Conservation (phyloP, 2,329 filamentous ascomycete species). For the Pseudogymnoascus sp. region DNA sequence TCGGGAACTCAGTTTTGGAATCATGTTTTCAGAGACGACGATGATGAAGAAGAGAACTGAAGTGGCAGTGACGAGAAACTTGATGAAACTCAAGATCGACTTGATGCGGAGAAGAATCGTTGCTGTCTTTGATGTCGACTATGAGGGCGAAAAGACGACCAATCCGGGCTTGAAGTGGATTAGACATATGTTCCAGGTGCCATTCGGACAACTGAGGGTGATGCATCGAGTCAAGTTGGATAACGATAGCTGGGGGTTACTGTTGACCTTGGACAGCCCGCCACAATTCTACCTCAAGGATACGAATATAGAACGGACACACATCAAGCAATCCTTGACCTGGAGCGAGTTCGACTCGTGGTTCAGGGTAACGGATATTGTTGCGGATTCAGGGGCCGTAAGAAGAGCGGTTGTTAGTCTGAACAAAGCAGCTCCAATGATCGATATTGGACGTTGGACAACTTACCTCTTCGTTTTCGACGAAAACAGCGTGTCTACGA, state of each 20-base stretch:
- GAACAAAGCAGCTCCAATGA: slow-evolving; percentile 40
- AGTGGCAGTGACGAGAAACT: slow-evolving; percentile 12
- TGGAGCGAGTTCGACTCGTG: slow-evolving; percentile 53
- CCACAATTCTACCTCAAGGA: slow-evolving; percentile 30
- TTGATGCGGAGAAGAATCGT: slow-evolving; percentile 34
- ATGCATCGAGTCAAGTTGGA: slow-evolving; percentile 34
- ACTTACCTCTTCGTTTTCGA: slow-evolving; percentile 47
- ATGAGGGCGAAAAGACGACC: slow-evolving; percentile 17
- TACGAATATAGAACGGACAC: slow-evolving; percentile 30
- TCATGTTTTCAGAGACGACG: slow-evolving; percentile 42
- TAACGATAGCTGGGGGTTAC: slow-evolving; percentile 32
- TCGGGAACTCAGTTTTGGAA: slow-evolving; percentile 52
- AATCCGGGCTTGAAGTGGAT: slow-evolving; percentile 16
- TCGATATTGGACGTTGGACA: slow-evolving; percentile 61
- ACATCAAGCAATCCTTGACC: slow-evolving; percentile 32
- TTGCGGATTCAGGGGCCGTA: slow-evolving; percentile 35
- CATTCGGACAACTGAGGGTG: slow-evolving; percentile 37
- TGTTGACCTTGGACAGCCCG: slow-evolving; percentile 43
- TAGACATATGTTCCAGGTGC: slow-evolving; percentile 30
- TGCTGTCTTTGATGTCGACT: slow-evolving; percentile 33
- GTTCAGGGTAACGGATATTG: slow-evolving; percentile 57
- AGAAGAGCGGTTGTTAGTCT: slow-evolving; percentile 36
- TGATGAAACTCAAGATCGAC: slow-evolving; percentile 34
- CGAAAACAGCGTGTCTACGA: slow-evolving; percentile 29
- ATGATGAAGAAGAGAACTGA: slow-evolving; percentile 54